These are phyloP conservation scores for Linum lewisii DNA, from an alignment of 345 rosid genomes.

Conservation along the genomic window DNA sequence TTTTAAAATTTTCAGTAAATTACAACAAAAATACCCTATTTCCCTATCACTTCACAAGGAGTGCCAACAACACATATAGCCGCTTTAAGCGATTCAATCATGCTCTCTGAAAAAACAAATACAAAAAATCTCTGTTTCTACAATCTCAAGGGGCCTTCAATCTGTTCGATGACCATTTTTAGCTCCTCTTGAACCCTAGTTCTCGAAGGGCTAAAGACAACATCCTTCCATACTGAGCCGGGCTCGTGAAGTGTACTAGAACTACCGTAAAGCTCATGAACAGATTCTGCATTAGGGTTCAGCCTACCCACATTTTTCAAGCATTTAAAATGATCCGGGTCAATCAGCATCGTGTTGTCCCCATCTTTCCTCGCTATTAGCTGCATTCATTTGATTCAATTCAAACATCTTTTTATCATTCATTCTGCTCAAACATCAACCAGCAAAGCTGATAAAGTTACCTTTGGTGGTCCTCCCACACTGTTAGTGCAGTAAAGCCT, in stretches of 20 bases:
- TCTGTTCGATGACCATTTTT: background rate
- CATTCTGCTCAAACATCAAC: no score
- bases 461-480: constrained; percentile 77
- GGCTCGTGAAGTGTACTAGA: background rate
- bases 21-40: background rate
- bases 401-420: background rate
- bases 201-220: background rate
- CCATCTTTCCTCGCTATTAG: constrained; percentile 94
- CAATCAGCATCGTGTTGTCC: constrained; percentile 76
- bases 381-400: constrained; percentile 27
- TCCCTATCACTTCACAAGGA: background rate
- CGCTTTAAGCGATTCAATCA: no score
- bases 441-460: constrained; percentile 8
- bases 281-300: constrained; percentile 76
- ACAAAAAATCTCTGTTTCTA: no score
- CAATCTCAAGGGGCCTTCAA: background rate
- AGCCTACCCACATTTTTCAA: constrained; percentile 48
- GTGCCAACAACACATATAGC: background rate
- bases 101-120: no score
- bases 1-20: no score
- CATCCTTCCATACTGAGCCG: constrained; percentile 3
- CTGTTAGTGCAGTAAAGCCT: constrained; percentile 78
- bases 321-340: constrained; percentile 74
- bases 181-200: background rate
- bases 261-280: constrained; percentile 26